Percentiles rank a stretch among this genome's conserved stretches.
Conservation (phyloP, 1,284 basidiomycete species). For the Mycosarcoma mackinlayi region DNA sequence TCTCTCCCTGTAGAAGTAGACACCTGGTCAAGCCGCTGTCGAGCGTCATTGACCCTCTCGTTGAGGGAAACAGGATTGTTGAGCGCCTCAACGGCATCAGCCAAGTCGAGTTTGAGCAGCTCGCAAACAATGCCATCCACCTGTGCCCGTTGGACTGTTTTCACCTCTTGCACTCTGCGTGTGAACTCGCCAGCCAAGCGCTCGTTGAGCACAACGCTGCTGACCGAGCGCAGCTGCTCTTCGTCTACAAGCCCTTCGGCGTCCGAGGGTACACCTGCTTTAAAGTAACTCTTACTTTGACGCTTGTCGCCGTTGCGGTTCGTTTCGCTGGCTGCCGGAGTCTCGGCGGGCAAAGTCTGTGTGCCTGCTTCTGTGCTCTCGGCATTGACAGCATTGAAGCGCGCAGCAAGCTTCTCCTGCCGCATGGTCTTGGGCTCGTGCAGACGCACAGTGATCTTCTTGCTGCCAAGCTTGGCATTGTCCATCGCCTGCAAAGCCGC, state of each 20-base stretch:
- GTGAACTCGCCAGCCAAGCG: constrained; percentile 83
- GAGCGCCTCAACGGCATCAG: constrained; percentile 79
- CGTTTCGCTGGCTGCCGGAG: neutral
- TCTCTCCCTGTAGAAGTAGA: neutral
- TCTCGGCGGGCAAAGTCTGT: neutral
- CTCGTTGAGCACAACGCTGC: constrained; percentile 83
- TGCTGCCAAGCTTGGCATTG: constrained; percentile 69
- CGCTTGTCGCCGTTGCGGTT: constrained; percentile 36
- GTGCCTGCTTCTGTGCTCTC: constrained; percentile 11
- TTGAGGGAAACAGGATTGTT: constrained; percentile 77
- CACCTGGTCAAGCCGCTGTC: constrained; percentile 34
- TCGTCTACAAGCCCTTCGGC: constrained; percentile 71
- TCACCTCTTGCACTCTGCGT: constrained; percentile 75
- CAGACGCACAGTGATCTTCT: constrained; percentile 83
- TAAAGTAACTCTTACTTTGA: constrained; percentile 55
- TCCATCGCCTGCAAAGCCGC: constrained; percentile 80
- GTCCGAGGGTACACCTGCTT: constrained; percentile 47
- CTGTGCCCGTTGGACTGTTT: constrained; percentile 59
- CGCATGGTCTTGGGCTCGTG: constrained; percentile 89
- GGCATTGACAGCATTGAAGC: constrained; percentile 70
- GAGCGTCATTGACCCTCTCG: constrained; percentile 72
- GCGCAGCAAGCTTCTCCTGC: constrained; percentile 84
- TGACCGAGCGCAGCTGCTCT: constrained; percentile 76
- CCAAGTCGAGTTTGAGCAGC: constrained; percentile 77
- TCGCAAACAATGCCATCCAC: constrained; percentile 77